A percentile compares a stretch with the other conserved stretches of the same genome.
These are phyloP conservation scores for Brassica rapa DNA, from an alignment of 345 rosid genomes.

Conservation along the genomic window DNA sequence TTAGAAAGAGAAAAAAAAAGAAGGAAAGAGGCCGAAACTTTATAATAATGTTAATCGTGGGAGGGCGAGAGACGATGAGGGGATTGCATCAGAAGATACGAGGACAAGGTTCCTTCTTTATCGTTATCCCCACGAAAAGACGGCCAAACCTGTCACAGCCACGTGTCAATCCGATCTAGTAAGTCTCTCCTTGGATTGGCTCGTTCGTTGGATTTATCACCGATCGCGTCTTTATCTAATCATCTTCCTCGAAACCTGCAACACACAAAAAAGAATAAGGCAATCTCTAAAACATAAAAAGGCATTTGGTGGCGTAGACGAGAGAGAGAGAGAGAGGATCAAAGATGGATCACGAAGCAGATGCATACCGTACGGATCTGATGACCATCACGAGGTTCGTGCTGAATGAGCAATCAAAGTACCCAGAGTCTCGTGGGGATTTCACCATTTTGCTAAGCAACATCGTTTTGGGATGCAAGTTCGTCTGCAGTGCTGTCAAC, in stretches of 20 bases:
- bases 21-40: too few species aligned
- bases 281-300: not conserved
- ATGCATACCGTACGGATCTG: conserved; percentile 88
- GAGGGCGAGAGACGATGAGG: too few species aligned
- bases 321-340: conserved; percentile 12
- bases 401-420: conserved; percentile 81
- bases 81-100: not conserved
- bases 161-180: conserved; percentile 58
- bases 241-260: conserved; percentile 43
- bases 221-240: conserved; percentile 34
- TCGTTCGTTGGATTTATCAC: conserved; percentile 12
- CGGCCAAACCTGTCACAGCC: conserved; percentile 55
- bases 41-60: too few species aligned
- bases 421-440: conserved; percentile 98
- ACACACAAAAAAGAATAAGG: conserved; percentile 14
- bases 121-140: conserved; percentile 39
- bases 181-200: conserved; percentile 1
- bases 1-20: too few species aligned
- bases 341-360: conserved; percentile 85
- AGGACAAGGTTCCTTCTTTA: not conserved
- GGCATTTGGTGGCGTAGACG: not conserved
- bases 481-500: conserved; percentile 91
- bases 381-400: conserved; percentile 94
- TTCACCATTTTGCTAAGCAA: conserved; percentile 86
- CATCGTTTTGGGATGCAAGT: conserved; percentile 98